Evolutionary conservation across 345 rosid species (phyloP).

Genomic region (Lumnitzera racemosa): DNA sequence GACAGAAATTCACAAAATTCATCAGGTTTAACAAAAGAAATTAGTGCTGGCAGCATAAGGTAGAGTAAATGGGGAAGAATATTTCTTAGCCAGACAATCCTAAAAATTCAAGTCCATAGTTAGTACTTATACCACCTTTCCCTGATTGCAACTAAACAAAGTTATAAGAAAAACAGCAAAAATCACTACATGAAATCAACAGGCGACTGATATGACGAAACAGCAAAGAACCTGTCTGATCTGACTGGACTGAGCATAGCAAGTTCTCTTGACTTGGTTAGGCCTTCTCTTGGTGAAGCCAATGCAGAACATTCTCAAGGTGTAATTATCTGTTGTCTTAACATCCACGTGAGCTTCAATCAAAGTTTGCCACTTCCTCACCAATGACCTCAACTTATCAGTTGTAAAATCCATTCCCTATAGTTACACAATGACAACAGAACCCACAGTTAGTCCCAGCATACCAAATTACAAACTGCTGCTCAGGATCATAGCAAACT

Average conservation of each 20-base stretch:
- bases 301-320: constrained; percentile 85
- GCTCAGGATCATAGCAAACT: not conserved
- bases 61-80: too few relatives aligned
- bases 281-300: constrained; percentile 90
- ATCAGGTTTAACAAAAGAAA: too few relatives aligned
- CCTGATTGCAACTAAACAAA: not conserved
- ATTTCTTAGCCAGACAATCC: too few relatives aligned
- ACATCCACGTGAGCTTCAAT: constrained; percentile 96
- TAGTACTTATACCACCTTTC: too few relatives aligned
- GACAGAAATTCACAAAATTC: too few relatives aligned
- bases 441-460: not conserved
- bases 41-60: too few relatives aligned
- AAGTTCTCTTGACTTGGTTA: constrained; percentile 90
- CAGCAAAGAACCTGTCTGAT: constrained; percentile 48
- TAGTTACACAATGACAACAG: not conserved
- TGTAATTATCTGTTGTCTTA: constrained; percentile 83
- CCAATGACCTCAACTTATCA: constrained; percentile 93
- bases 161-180: not conserved
- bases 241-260: constrained; percentile 96
- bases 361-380: constrained; percentile 88
- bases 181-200: not conserved
- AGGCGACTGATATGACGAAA: not conserved
- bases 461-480: not conserved
- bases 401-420: constrained; percentile 96
- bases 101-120: too few relatives aligned